Conservation (phyloP, 495 filamentous ascomycete species). For the Physcia stellaris region DNA sequence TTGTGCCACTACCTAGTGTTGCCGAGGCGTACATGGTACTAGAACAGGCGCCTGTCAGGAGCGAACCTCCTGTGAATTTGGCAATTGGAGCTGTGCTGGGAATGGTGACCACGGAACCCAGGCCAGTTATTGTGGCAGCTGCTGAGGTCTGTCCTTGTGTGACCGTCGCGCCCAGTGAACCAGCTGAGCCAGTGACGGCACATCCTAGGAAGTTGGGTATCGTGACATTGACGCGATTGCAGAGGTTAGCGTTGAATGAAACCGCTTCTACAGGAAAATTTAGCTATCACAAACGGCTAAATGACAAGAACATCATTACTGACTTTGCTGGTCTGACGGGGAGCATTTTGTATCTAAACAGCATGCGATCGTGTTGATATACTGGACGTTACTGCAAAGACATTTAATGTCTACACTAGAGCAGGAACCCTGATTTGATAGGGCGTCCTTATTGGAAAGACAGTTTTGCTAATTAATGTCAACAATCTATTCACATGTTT, state of each 20-base stretch:
- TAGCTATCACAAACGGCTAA: no score
- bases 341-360: constrained; percentile 13
- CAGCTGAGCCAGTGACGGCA: not conserved
- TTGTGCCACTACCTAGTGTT: constrained; percentile 8
- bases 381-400: constrained; percentile 12
- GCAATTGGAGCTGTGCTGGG: constrained; percentile 11
- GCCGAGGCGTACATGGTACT: constrained; percentile 9
- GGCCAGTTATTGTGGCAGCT: not conserved
- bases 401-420: constrained; percentile 13
- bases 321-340: constrained; percentile 12
- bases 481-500: no score
- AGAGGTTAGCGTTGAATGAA: constrained; percentile 10
- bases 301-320: no score
- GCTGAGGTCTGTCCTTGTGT: not conserved
- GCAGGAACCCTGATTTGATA: constrained; percentile 4
- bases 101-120: constrained; percentile 7
- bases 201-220: constrained; percentile 14
- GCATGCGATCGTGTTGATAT: constrained; percentile 11
- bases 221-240: constrained; percentile 14
- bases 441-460: constrained; percentile 6
- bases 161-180: not conserved
- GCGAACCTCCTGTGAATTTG: constrained; percentile 10
- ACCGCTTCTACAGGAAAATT: constrained; percentile 11
- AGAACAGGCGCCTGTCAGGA: constrained; percentile 17
- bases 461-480: constrained; percentile 9